These are phyloP conservation scores for Fusarium sp. DNA, from an alignment of 2,329 filamentous ascomycete species.

Conservation along the genomic window DNA sequence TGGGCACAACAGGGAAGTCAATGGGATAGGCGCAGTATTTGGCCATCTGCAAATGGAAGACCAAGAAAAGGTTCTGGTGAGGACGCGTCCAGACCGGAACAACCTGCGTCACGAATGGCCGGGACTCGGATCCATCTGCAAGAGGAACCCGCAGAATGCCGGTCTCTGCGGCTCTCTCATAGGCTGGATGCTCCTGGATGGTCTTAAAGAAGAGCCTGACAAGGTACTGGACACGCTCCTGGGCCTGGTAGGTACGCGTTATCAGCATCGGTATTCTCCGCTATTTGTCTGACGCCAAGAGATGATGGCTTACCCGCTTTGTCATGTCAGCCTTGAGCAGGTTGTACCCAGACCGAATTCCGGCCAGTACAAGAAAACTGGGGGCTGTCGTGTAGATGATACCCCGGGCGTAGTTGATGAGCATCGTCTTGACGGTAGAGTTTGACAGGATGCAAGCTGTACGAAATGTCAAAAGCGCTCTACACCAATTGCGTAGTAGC, in stretches of 20 bases:
- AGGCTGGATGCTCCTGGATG: constrained; percentile 44
- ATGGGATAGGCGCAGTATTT: constrained; percentile 23
- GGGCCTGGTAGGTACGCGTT: constrained; percentile 15
- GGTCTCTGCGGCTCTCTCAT: constrained; percentile 38
- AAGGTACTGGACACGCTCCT: constrained; percentile 43
- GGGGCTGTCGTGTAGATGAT: constrained; percentile 42
- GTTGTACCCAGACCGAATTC: constrained; percentile 37
- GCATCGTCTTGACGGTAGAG: constrained; percentile 28
- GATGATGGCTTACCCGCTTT: constrained; percentile 12
- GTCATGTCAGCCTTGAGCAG: constrained; percentile 32
- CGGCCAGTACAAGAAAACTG: constrained; percentile 39
- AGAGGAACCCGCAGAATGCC: constrained; percentile 51
- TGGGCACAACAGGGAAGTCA: constrained; percentile 28
- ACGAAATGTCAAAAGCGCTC: not conserved
- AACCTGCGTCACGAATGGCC: constrained; percentile 49
- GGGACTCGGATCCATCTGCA: constrained; percentile 46
- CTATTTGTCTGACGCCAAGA: too few species aligned
- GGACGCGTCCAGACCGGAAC: constrained; percentile 48
- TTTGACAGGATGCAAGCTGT: constrained; percentile 42
- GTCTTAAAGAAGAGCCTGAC: constrained; percentile 49
- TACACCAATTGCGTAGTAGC: too few species aligned
- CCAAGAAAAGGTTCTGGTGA: constrained; percentile 20
- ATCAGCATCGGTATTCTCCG: not conserved
- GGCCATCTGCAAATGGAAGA: constrained; percentile 25
- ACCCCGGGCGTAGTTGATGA: constrained; percentile 41